Evolutionary conservation across 257 asterid species (phyloP).

Genomic region (Linaria vulgaris): DNA sequence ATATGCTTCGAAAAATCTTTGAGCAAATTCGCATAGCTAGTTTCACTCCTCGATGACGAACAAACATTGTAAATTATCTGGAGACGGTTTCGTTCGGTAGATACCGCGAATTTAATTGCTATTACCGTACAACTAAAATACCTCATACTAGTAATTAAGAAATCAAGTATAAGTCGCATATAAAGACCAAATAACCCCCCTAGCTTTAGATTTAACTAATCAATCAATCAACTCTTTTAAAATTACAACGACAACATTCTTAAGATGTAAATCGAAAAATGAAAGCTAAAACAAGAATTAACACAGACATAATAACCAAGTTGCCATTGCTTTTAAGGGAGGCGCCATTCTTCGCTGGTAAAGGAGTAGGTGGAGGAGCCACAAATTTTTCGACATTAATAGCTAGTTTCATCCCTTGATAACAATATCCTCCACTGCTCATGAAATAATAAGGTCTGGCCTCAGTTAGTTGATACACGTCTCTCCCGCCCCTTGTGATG

Average conservation of each 20-base stretch:
- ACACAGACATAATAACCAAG: background rate
- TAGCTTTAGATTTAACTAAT: too few species aligned
- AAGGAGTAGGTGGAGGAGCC: constrained; percentile 11
- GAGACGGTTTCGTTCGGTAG: too few species aligned
- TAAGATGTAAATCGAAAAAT: constrained; percentile 1
- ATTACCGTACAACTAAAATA: too few species aligned
- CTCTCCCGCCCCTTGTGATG: constrained; percentile 62
- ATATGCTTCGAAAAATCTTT: too few species aligned
- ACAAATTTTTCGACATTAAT: constrained; percentile 31
- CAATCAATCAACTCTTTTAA: too few species aligned
- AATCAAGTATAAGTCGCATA: too few species aligned
- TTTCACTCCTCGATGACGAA: too few species aligned
- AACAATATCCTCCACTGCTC: constrained; percentile 64
- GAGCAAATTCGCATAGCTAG: too few species aligned
- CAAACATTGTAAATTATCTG: too few species aligned
- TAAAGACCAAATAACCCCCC: too few species aligned
- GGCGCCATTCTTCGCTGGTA: constrained; percentile 14
- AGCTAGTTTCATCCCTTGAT: constrained; percentile 52
- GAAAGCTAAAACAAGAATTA: constrained; percentile 13
- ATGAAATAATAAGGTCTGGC: constrained; percentile 52
- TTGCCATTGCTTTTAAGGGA: background rate
- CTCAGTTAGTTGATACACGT: constrained; percentile 47
- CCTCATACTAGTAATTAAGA: too few species aligned
- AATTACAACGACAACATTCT: constrained; percentile 6
- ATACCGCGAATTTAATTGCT: too few species aligned